These are phyloP conservation scores for Mycosphaerelloides madeirae DNA, from an alignment of 2,329 filamentous ascomycete genomes.

Conservation along the genomic window DNA sequence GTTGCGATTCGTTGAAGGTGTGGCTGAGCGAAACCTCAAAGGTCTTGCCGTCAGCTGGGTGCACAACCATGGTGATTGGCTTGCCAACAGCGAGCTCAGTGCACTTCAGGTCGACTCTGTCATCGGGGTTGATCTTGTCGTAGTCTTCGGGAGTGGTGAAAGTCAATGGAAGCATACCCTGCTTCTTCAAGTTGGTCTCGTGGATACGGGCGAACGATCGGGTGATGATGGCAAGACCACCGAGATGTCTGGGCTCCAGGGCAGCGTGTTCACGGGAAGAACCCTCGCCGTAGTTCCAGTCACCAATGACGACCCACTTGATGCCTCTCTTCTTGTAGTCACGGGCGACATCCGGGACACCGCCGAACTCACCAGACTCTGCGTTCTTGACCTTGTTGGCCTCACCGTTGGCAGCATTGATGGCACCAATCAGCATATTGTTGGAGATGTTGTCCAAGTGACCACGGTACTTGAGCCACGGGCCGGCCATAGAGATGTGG, in stretches of 20 bases:
- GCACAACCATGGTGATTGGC: slow-evolving; percentile 85
- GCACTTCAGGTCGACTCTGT: slow-evolving; percentile 84
- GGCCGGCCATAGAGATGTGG: slow-evolving; percentile 63
- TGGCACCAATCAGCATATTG: slow-evolving; percentile 98
- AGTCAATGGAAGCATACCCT: slow-evolving; percentile 98
- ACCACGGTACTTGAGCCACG: slow-evolving; percentile 98
- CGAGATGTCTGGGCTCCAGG: slow-evolving; percentile 93
- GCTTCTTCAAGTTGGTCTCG: slow-evolving; percentile 99
- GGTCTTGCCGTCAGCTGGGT: slow-evolving; percentile 70
- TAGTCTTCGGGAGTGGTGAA: slow-evolving; percentile 95
- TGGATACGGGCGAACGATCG: slow-evolving; percentile 97
- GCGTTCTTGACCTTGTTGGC: slow-evolving; percentile 96
- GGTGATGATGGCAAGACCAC: slow-evolving; percentile 93
- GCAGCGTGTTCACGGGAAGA: slow-evolving; percentile 97
- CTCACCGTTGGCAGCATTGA: slow-evolving; percentile 92
- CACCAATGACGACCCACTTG: slow-evolving; percentile 94
- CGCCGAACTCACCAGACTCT: slow-evolving; percentile 75
- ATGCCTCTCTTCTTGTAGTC: slow-evolving; percentile 98
- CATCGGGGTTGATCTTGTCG: slow-evolving; percentile 89
- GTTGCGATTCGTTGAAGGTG: slow-evolving; percentile 97
- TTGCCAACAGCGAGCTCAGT: slow-evolving; percentile 89
- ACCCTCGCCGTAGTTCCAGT: slow-evolving; percentile 99
- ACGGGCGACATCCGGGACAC: slow-evolving; percentile 88
- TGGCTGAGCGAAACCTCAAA: slow-evolving; percentile 84
- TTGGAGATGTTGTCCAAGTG: slow-evolving; percentile 99